Base-by-base conservation (phyloP, 441 rosid species). In the Jatropha multifida region DNA sequence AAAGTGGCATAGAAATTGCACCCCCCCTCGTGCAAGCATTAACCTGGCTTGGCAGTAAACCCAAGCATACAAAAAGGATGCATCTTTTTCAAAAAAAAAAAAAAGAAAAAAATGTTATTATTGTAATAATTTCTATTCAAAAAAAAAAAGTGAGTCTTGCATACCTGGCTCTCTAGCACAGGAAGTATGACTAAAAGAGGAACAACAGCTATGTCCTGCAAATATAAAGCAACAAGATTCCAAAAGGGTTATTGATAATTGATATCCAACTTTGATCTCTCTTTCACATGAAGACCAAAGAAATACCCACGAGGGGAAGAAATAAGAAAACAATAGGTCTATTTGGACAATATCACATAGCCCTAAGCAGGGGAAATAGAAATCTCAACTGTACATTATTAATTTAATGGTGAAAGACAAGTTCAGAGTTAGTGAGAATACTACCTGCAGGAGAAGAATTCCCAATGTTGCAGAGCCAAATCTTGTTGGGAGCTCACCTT, bases 381-480 rank as follows among this genome's bases (percentile, higher is more conserved):
- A 52, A 51, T 27, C 1, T 37, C 14, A 69, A 44, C 23, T 1
- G 3, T 12, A 6, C n/a, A 41, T 59, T 18, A n/a, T 59, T 10
- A 59, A 9, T 37, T 42, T 61, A 32, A 37, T 12, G 40, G 1
- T 14, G 49, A 61, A 38, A 51, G 44, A 17, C 15, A 41, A 73
- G 64, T 27, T 49, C 44, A 69, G 27, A 4, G 65, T 26, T 20
- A 77, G 78, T 40, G 67, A 44, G 32, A 72, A 69, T 64, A 77
- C 26, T 76, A 95, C 99, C 99, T 95, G 99, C 74, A 95, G 83
- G 73, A 95, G 98, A 86, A 95, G 98, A 81, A 95, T 90, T 69
- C 99, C 99, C 77, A 95, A 84, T 74, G 99, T 93, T 78, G 99
- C 98, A 6, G 99, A 95, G 75, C 99, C 99, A 85, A 93, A 88